Base-by-base conservation (phyloP, 2,329 filamentous ascomycete genomes). In the Xylariaceae sp. region DNA sequence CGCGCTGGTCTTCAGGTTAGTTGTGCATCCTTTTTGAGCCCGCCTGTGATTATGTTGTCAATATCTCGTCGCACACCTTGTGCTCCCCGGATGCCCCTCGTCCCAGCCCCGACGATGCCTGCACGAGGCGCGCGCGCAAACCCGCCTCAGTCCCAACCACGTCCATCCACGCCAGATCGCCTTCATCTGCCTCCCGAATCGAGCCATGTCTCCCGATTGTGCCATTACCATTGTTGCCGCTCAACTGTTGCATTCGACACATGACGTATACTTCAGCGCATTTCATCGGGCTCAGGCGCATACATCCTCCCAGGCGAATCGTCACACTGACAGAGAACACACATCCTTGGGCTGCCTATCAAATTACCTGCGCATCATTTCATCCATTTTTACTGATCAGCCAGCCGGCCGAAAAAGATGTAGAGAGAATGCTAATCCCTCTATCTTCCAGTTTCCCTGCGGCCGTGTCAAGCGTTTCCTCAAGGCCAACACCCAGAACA, bases 391-490 rank as follows among this genome's bases (percentile, higher is more conserved):
- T 44, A 17, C 41, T 22, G 46, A 11, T n/a, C 19, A 5, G 7
- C 7, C 22, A 27, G 7, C 7, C 22, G 7, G 22, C 22, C 7
- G 22, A 4, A 27, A 7, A 27, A 27, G 7, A 27, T 7, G 4
- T 27, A 27, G 22, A 27, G 22, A 27, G 22, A 5, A 27, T 27
- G 22, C 22, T 27, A 27, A 27, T 27, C 22, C 22, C 4, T 7
- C 7, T 7, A 27, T 27, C 22, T 52, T 59, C 52, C 69, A 99
- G 94, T 99, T 99, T 72, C 94, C 94, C 55, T 99, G 94, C 71
- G 94, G 94, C 75, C 94, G 94, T 86, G 94, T 99, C 75, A 99
- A 99, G 87, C 91, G 94, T 77, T 97, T 97, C 78, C 81, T 99
- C 70, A 96, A 97, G 83, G 90, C 90, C 73, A 96, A 96, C 77